Percentiles rank a stretch among this genome's conserved stretches.
phyloP scores from a whole-genome alignment of 306 rosid species.

The Cicer cuneatum region DNA sequence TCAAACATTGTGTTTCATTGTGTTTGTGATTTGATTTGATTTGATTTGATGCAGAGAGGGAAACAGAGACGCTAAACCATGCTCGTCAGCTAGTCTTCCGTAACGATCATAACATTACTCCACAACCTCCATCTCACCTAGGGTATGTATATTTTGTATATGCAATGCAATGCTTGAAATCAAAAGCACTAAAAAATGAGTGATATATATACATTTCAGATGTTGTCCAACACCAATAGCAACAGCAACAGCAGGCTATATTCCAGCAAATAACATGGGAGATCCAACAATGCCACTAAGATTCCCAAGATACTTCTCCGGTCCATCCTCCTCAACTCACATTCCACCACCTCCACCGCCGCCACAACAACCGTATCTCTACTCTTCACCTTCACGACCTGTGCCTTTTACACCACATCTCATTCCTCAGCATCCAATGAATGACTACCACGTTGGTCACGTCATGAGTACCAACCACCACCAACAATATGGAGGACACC shows the following conservation, averaged over 20 bases:
- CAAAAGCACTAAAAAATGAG: no score
- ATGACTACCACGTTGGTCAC: conserved; percentile 76
- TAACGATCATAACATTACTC: conserved; percentile 68
- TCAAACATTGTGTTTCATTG: conserved; percentile 49
- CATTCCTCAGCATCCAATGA: conserved; percentile 53
- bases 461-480: conserved; percentile 53
- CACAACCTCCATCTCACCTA: conserved; percentile 69
- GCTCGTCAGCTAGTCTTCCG: conserved; percentile 96
- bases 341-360: conserved; percentile 40
- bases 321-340: conserved; percentile 67
- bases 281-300: conserved; percentile 73
- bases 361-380: conserved; percentile 53
- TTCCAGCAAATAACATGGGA: conserved; percentile 46
- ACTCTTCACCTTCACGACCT: conserved; percentile 63
- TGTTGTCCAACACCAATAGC: conserved; percentile 78
- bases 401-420: conserved; percentile 57
- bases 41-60: conserved; percentile 74
- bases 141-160: conserved; percentile 50
- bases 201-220: conserved; percentile 43
- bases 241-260: conserved; percentile 54
- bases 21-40: conserved; percentile 36
- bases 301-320: conserved; percentile 76
- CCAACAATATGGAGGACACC: conserved; percentile 45
- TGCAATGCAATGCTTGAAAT: background rate
- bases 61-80: conserved; percentile 95